Percentiles rank a stretch among this genome's conserved stretches.
Conservation (phyloP, 2,329 filamentous ascomycete species). For the Calonectria multiphialidica region DNA sequence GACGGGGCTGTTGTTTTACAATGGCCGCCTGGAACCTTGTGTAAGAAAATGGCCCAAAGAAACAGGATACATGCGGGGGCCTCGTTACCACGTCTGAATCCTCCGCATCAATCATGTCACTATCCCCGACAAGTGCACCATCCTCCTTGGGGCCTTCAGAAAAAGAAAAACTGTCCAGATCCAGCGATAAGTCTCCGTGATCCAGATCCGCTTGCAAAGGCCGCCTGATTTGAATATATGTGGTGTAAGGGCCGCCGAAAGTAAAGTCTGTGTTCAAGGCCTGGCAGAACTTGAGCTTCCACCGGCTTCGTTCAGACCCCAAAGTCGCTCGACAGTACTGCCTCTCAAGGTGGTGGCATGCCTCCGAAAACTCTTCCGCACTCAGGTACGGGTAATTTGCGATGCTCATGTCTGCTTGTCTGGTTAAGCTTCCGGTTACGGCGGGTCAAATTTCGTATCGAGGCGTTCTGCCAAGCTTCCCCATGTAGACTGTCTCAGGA, state of each 20-base stretch:
- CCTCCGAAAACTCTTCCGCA: slow-evolving; percentile 72
- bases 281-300: slow-evolving; percentile 66
- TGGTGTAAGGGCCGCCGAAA: slow-evolving; percentile 58
- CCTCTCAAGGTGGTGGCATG: slow-evolving; percentile 72
- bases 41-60: slow-evolving; percentile 29
- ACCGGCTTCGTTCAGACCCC: slow-evolving; percentile 64
- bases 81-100: slow-evolving; percentile 63
- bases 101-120: slow-evolving; percentile 63
- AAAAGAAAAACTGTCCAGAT: slow-evolving; percentile 61
- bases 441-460: background rate
- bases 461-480: background rate
- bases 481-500: background rate
- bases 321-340: slow-evolving; percentile 70
- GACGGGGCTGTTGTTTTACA: slow-evolving; percentile 43
- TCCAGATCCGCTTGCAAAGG: slow-evolving; percentile 60
- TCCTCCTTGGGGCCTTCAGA: slow-evolving; percentile 38
- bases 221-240: slow-evolving; percentile 68
- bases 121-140: slow-evolving; percentile 49
- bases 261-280: slow-evolving; percentile 61
- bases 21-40: slow-evolving; percentile 55
- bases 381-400: slow-evolving; percentile 71
- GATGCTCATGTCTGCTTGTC: slow-evolving; percentile 53
- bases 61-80: slow-evolving; percentile 20
- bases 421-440: background rate
- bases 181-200: slow-evolving; percentile 59